Evolutionary conservation across 805 yeast species (phyloP).

Genomic region (Ogataea trehaloabstinens): DNA sequence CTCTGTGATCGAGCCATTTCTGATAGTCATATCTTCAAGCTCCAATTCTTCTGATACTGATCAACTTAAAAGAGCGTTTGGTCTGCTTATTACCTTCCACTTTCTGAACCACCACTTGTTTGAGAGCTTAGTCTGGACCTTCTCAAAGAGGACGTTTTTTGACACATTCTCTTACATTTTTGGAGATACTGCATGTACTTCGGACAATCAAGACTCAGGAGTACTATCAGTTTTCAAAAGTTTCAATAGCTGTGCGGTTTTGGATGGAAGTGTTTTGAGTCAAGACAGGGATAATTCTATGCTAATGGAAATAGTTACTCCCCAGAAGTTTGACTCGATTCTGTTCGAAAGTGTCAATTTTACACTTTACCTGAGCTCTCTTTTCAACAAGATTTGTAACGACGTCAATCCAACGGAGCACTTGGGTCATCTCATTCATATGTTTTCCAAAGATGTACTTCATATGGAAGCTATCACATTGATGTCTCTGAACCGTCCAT

Average conservation of each 20-base stretch:
- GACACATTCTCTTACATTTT: constrained; percentile 12
- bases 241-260: constrained; percentile 16
- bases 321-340: constrained; percentile 5
- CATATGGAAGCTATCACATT: constrained; percentile 19
- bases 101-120: constrained; percentile 18
- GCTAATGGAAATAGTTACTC: constrained; percentile 9
- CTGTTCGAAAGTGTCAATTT: constrained; percentile 8
- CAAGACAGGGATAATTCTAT: constrained; percentile 13
- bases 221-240: constrained; percentile 16
- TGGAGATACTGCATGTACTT: background rate
- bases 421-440: constrained; percentile 3
- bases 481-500: constrained; percentile 13
- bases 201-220: constrained; percentile 1
- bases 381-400: constrained; percentile 3
- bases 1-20: constrained; percentile 13
- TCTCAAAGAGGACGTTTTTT: constrained; percentile 8
- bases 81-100: constrained; percentile 22
- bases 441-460: constrained; percentile 12
- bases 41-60: constrained; percentile 17
- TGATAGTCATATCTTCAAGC: constrained; percentile 9
- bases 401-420: constrained; percentile 1
- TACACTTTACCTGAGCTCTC: constrained; percentile 5
- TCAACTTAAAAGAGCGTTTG: constrained; percentile 20
- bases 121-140: constrained; percentile 9
- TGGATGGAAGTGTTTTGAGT: constrained; percentile 22